phyloP scores from a whole-genome alignment of 495 filamentous ascomycete species.

The Corynascus novoguineensis region DNA sequence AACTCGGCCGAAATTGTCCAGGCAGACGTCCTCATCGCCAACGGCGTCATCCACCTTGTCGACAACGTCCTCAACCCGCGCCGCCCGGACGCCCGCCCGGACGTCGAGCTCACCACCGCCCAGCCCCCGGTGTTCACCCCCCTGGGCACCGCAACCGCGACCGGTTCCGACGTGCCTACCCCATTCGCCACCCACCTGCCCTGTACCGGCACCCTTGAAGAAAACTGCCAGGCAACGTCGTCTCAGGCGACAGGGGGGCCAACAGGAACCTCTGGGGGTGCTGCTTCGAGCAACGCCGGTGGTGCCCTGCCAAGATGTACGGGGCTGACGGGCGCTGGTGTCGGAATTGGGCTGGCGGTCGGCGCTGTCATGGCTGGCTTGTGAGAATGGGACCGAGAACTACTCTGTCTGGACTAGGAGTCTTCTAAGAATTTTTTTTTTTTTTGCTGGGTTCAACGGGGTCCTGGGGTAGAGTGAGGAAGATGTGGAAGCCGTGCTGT shows the following conservation, averaged over 20 bases:
- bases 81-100: conserved; percentile 8
- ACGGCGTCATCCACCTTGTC: conserved; percentile 59
- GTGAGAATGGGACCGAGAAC: conserved; percentile 1
- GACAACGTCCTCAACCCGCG: conserved; percentile 37
- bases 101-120: conserved; percentile 7
- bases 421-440: no score
- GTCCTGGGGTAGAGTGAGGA: background rate
- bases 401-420: no score
- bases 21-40: conserved; percentile 29
- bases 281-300: conserved; percentile 7
- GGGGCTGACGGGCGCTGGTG: conserved; percentile 13
- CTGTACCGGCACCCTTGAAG: no score
- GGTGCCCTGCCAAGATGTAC: conserved; percentile 17
- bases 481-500: background rate
- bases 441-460: no score
- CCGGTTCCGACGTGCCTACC: conserved; percentile 16
- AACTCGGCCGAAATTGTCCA: conserved; percentile 52
- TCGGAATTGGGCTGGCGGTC: conserved; percentile 9
- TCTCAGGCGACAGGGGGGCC: no score
- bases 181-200: conserved; percentile 26
- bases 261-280: background rate
- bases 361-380: conserved; percentile 14
- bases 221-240: no score
- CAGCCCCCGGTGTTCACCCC: conserved; percentile 18
- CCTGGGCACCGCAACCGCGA: conserved; percentile 13